A percentile compares a stretch with the other conserved stretches of the same genome.
Evolutionary conservation across 2,329 filamentous ascomycete genomes (phyloP).

Genomic region (Grosmannia serpens): DNA sequence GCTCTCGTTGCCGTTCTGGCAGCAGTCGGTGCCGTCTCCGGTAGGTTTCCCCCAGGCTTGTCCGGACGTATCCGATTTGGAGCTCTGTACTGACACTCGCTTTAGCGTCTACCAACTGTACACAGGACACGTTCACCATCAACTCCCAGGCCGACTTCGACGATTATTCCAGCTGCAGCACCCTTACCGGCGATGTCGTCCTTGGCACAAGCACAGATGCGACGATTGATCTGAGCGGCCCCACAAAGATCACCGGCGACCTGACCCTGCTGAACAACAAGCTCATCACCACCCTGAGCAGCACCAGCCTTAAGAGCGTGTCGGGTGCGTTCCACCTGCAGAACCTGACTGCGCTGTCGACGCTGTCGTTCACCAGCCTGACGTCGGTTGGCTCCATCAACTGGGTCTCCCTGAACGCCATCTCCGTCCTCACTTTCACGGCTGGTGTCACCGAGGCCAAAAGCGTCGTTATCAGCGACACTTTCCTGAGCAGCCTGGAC

Average conservation of each 20-base stretch:
- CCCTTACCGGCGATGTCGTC: slow-evolving; percentile 55
- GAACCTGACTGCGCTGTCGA: slow-evolving; percentile 56
- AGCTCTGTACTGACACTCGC: slow-evolving; percentile 5
- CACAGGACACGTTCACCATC: slow-evolving; percentile 39
- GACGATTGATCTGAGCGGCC: slow-evolving; percentile 49
- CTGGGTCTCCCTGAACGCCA: slow-evolving; percentile 59
- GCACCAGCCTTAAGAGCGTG: slow-evolving; percentile 51
- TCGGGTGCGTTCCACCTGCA: slow-evolving; percentile 58
- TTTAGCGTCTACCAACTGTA: slow-evolving; percentile 15
- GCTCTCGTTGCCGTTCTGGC: slow-evolving; percentile 29
- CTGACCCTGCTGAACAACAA: slow-evolving; percentile 50
- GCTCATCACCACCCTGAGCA: slow-evolving; percentile 49
- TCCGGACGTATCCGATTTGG: neutral
- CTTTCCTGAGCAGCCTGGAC: slow-evolving; percentile 63
- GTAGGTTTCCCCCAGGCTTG: slow-evolving; percentile 18
- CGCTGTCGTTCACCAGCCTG: slow-evolving; percentile 55
- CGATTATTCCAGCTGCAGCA: slow-evolving; percentile 51
- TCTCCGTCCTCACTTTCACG: slow-evolving; percentile 33
- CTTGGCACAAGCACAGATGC: slow-evolving; percentile 46
- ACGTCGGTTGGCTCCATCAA: slow-evolving; percentile 53
- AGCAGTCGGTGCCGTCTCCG: slow-evolving; percentile 25
- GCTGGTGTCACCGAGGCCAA: slow-evolving; percentile 52
- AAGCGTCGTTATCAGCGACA: slow-evolving; percentile 72
- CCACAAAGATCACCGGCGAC: slow-evolving; percentile 43
- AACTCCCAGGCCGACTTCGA: slow-evolving; percentile 52